These are phyloP conservation scores for Euphorbia pulcherrima DNA, from an alignment of 345 rosid genomes.

Conservation along the genomic window DNA sequence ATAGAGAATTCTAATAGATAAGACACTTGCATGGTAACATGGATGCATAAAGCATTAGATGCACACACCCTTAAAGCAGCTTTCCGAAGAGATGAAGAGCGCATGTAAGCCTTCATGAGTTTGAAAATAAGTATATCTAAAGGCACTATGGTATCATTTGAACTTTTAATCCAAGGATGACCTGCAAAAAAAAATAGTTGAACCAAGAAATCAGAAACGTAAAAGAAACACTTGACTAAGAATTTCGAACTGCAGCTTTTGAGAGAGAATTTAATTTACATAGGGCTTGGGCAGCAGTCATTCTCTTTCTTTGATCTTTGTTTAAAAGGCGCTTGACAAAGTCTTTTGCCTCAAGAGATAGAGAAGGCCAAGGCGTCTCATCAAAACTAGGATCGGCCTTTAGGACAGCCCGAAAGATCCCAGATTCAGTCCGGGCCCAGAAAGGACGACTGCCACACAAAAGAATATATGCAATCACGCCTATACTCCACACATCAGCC, in stretches of 20 bases:
- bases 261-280: slow-evolving; percentile 55
- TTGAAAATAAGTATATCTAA: slow-evolving; percentile 69
- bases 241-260: background rate
- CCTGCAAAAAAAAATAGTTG: slow-evolving; percentile 50
- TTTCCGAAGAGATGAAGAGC: slow-evolving; percentile 78
- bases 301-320: slow-evolving; percentile 84
- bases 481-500: slow-evolving; percentile 98
- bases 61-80: slow-evolving; percentile 84
- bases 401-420: slow-evolving; percentile 82
- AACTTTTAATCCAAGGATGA: slow-evolving; percentile 83
- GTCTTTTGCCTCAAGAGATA: slow-evolving; percentile 82
- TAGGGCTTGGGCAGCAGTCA: slow-evolving; percentile 94
- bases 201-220: slow-evolving; percentile 11
- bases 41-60: background rate
- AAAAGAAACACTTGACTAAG: background rate
- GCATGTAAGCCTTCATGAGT: slow-evolving; percentile 80
- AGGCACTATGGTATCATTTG: slow-evolving; percentile 51
- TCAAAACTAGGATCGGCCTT: slow-evolving; percentile 88
- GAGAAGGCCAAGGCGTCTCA: slow-evolving; percentile 88
- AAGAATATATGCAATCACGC: slow-evolving; percentile 93
- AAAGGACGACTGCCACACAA: slow-evolving; percentile 97
- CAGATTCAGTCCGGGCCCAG: slow-evolving; percentile 99
- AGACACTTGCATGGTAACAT: too few relatives aligned
- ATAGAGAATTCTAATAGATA: too few relatives aligned
- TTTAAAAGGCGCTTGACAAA: slow-evolving; percentile 75